These are phyloP conservation scores for Rhododendron ovatum DNA, from an alignment of 148 eudicot genomes.

Conservation along the genomic window DNA sequence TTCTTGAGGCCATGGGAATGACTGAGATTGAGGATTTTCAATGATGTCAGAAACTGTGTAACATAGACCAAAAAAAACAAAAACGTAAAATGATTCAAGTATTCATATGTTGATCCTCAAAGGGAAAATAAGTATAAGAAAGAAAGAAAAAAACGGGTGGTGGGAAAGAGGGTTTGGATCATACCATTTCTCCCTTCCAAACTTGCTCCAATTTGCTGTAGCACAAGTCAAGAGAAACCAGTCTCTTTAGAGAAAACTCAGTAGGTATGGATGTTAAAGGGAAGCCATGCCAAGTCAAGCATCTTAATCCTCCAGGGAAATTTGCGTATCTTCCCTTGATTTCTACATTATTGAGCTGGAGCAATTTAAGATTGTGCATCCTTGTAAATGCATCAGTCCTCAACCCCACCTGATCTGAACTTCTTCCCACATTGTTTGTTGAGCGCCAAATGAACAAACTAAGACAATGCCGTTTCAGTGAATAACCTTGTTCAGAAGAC, in stretches of 20 bases:
- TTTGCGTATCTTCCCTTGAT: not conserved
- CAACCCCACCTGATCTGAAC: not conserved
- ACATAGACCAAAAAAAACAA: not conserved
- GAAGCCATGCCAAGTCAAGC: not conserved
- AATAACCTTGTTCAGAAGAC: no score
- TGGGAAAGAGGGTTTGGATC: not conserved
- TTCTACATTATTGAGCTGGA: not conserved
- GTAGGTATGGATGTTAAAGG: not conserved
- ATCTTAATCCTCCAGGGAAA: not conserved
- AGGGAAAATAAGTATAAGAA: not conserved
- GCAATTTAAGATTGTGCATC: not conserved
- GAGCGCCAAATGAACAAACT: no score
- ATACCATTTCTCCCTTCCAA: not conserved
- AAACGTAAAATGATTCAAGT: no score
- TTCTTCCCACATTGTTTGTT: no score
- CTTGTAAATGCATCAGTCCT: not conserved
- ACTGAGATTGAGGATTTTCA: not conserved
- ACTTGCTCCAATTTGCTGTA: no score
- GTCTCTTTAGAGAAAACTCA: no score
- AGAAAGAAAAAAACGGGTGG: no score
- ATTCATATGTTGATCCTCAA: not conserved
- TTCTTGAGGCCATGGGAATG: not conserved
- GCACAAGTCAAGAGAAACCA: no score
- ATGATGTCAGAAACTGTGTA: not conserved
- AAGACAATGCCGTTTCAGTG: no score